Conservation (phyloP, 176 grass and related monocot species). For the Aegilops sharonensis region DNA sequence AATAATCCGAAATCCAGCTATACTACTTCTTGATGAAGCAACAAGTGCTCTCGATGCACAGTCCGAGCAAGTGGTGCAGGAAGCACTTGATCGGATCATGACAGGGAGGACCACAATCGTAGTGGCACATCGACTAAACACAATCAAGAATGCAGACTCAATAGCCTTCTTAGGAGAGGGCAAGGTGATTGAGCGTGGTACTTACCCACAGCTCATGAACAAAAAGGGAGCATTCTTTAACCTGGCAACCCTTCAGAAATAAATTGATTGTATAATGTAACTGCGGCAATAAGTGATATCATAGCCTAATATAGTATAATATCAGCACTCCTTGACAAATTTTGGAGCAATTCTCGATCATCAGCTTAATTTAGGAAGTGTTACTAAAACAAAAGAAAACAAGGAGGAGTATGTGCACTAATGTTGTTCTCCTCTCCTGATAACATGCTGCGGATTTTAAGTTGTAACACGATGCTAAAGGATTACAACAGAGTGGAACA, state of each 20-base stretch:
- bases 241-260: slow-evolving; percentile 79
- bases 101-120: slow-evolving; percentile 84
- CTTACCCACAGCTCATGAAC: slow-evolving; percentile 87
- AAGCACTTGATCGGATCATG: slow-evolving; percentile 96
- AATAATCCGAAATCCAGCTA: slow-evolving; percentile 83
- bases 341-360: slow-evolving; percentile 12
- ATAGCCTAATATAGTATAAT: slow-evolving; percentile 31
- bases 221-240: slow-evolving; percentile 97
- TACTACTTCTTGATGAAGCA: slow-evolving; percentile 95
- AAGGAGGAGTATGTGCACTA: not conserved
- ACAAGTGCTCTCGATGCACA: slow-evolving; percentile 96
- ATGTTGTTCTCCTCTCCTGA: not conserved
- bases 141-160: slow-evolving; percentile 87
- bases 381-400: not conserved
- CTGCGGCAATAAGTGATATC: slow-evolving; percentile 11
- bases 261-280: slow-evolving; percentile 32
- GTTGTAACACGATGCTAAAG: not conserved
- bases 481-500: slow-evolving; percentile 12
- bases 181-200: slow-evolving; percentile 79
- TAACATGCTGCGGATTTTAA: slow-evolving; percentile 23
- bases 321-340: slow-evolving; percentile 21
- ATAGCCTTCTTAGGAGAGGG: slow-evolving; percentile 93
- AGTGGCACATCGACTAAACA: slow-evolving; percentile 95
- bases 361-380: slow-evolving; percentile 4
- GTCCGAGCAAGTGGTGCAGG: slow-evolving; percentile 96